phyloP scores from a whole-genome alignment of 805 yeast species.

The Yarrowia sp. region DNA sequence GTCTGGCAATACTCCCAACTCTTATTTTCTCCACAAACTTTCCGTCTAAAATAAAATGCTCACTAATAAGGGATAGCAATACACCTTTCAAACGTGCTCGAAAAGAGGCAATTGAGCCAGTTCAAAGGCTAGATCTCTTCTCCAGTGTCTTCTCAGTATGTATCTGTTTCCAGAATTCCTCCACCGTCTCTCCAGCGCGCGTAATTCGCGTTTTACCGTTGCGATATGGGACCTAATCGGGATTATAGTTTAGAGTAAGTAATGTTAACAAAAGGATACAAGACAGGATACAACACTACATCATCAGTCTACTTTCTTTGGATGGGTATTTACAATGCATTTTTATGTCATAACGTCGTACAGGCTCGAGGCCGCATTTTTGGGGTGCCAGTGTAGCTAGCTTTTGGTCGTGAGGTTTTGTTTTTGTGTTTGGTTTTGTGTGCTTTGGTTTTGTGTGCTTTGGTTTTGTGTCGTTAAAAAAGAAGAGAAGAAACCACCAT shows the following conservation, averaged over 20 bases:
- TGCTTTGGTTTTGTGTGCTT: neutral
- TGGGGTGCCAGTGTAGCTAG: neutral
- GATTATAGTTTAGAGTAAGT: too few species aligned
- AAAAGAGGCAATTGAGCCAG: neutral
- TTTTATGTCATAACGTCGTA: conserved; percentile 34
- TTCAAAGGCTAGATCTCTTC: neutral
- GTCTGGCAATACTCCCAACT: too few species aligned
- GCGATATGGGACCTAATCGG: too few species aligned
- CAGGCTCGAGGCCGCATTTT: conserved; percentile 37
- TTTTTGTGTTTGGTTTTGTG: neutral
- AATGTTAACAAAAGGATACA: too few species aligned
- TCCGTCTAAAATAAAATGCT: neutral
- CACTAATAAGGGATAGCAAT: too few species aligned
- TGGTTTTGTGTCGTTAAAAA: neutral
- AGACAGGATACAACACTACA: too few species aligned
- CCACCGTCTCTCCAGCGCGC: neutral
- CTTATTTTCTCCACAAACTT: neutral
- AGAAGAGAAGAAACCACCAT: too few species aligned
- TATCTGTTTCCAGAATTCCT: too few species aligned
- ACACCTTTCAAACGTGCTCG: neutral
- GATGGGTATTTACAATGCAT: conserved; percentile 28
- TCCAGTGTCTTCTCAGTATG: neutral
- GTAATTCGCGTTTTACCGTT: neutral
- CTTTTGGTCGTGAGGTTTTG: neutral
- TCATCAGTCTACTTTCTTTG: too few species aligned